A percentile compares a stretch with the other conserved stretches of the same genome.
phyloP scores from a whole-genome alignment of 139 green algal genomes.

The Picochlorum sp. region DNA sequence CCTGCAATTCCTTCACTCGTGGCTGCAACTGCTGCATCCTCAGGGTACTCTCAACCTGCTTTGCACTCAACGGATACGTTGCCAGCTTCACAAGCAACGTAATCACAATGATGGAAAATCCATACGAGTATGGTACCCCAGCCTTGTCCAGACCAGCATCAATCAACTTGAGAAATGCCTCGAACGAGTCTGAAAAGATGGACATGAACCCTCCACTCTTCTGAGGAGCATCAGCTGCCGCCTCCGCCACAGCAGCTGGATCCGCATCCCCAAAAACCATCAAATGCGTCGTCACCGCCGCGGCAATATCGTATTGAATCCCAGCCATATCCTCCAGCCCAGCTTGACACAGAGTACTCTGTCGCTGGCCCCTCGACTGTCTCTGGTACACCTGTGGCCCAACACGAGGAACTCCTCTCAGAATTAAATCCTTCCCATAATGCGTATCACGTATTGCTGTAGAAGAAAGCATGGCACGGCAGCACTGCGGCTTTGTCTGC shows the following conservation, averaged over 20 bases:
- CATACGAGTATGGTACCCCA: constrained; percentile 88
- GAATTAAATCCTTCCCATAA: too few relatives aligned
- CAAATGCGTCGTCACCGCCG: constrained; percentile 27
- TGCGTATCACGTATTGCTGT: too few relatives aligned
- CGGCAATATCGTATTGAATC: constrained; percentile 15
- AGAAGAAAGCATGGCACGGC: too few relatives aligned
- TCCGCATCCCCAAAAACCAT: constrained; percentile 36
- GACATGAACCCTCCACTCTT: constrained; percentile 52
- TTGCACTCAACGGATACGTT: constrained; percentile 88
- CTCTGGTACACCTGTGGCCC: too few relatives aligned
- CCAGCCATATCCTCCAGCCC: too few relatives aligned
- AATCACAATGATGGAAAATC: constrained; percentile 90
- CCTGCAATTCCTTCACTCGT: constrained; percentile 91
- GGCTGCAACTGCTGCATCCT: constrained; percentile 86
- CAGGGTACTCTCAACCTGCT: constrained; percentile 93
- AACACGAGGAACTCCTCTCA: too few relatives aligned
- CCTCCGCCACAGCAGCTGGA: constrained; percentile 12
- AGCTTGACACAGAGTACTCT: too few relatives aligned
- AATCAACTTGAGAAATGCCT: constrained; percentile 68
- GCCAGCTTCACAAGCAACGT: constrained; percentile 84
- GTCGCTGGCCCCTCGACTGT: too few relatives aligned
- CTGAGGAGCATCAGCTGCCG: constrained; percentile 9
- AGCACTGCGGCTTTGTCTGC: too few relatives aligned
- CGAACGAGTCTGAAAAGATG: constrained; percentile 58
- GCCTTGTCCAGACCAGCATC: constrained; percentile 58